These are phyloP conservation scores for Calonectria pseudoreteaudii DNA, from an alignment of 2,329 filamentous ascomycete genomes.

Conservation along the genomic window DNA sequence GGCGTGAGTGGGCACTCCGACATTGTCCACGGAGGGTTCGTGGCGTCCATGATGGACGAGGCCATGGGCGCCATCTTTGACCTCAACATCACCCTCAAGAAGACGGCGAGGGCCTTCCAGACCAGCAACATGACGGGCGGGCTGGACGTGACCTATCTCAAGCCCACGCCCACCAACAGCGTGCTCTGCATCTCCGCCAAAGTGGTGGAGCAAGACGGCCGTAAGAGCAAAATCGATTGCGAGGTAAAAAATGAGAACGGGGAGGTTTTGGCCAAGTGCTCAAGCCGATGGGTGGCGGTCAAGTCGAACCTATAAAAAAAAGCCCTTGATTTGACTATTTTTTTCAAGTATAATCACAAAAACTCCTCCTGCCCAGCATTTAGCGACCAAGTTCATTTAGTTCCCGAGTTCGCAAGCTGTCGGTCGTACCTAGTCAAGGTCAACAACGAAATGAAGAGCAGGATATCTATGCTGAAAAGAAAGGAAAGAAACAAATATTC, in stretches of 20 bases:
- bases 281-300: constrained; percentile 49
- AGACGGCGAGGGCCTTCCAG: constrained; percentile 43
- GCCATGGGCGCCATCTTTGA: constrained; percentile 51
- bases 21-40: constrained; percentile 52
- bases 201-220: constrained; percentile 47
- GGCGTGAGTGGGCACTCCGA: constrained; percentile 49
- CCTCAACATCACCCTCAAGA: constrained; percentile 49
- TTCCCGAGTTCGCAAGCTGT: neutral
- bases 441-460: neutral
- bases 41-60: constrained; percentile 52
- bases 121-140: constrained; percentile 49
- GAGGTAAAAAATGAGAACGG: constrained; percentile 47
- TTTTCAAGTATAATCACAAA: no score
- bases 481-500: neutral
- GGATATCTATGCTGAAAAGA: neutral
- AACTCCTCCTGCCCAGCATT: no score
- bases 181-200: constrained; percentile 47
- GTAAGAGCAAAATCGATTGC: constrained; percentile 48
- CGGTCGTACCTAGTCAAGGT: no score
- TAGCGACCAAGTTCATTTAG: no score
- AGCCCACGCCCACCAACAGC: constrained; percentile 44
- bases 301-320: constrained; percentile 44
- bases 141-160: constrained; percentile 50
- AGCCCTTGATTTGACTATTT: no score
- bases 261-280: constrained; percentile 44